Base-by-base conservation (phyloP, 352 stramenopile species). In the Phytophthora lateralis region DNA sequence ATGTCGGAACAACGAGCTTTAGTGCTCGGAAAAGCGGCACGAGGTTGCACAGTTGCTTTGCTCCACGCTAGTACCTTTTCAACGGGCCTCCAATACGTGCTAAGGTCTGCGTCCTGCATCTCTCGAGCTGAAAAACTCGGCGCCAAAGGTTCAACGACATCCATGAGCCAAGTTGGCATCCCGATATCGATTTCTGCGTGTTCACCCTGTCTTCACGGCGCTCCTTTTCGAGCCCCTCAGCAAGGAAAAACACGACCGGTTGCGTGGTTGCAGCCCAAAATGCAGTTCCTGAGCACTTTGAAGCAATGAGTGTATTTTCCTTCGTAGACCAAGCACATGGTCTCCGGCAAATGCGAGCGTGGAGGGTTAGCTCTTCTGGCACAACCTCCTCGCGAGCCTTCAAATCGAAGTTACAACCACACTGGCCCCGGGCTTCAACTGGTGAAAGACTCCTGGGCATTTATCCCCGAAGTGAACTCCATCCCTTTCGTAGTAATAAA, bases 321-420 rank as follows among this genome's bases (percentile, higher is more conserved):
- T 57, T 55, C 44, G 51, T 64, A 49, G 46, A 68, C 42, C 32
- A 71, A 48, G 53, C 61, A 75, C 55, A 71, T 64, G 46, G 66
- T 60, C 50, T 71, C 44, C 27, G 71, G 60, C 30, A 74, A 55
- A 24, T 70, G 51, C 12, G 30, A 10, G 30, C 30, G 30, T 15
- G 30, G 30, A 37, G 15, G 30, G 30, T 4, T 15, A 37, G 12
- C 30, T 37, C 10, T 37, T 37, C 30, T 37, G 30, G 30, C 8
- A 37, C 30, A 15, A 37, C 12, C 30, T 37, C 30, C 12, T 37
- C 9, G 30, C 30, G 30, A 4, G 30, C 10, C 30, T 15, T 37
- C 30, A 37, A 37, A 37, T 37, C 30, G 30, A 37, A 15, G 30
- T 37, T 37, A 15, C 4, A 37, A 37, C 9, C 7, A 7, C 30